Conservation (phyloP, 2,329 filamentous ascomycete species). For the Penicillium griseofulvum region DNA sequence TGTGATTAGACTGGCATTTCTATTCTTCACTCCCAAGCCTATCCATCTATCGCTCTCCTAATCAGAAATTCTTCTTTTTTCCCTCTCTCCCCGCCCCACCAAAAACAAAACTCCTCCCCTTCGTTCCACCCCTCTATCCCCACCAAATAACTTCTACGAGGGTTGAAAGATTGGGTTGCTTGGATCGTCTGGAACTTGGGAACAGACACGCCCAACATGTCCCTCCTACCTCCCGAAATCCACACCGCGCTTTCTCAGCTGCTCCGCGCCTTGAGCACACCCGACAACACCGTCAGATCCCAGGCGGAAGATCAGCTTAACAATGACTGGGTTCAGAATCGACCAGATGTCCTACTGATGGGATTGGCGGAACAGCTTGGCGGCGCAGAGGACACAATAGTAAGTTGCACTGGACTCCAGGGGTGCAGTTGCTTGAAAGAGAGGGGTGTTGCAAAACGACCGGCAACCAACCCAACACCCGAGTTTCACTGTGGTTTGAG, state of each 20-base stretch:
- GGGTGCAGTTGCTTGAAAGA: neutral
- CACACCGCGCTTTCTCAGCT: conserved; percentile 82
- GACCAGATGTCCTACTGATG: conserved; percentile 87
- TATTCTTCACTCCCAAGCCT: conserved; percentile 9
- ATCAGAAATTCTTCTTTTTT: conserved; percentile 29
- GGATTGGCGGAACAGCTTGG: conserved; percentile 90
- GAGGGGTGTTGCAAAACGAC: neutral
- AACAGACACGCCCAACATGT: conserved; percentile 59
- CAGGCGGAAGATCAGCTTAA: conserved; percentile 88
- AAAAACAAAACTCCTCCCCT: conserved; percentile 31
- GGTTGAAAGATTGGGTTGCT: conserved; percentile 21
- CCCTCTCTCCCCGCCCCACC: conserved; percentile 29
- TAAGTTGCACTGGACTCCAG: conserved; percentile 47
- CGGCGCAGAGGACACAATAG: conserved; percentile 68
- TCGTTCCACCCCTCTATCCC: conserved; percentile 17
- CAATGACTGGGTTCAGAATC: conserved; percentile 78
- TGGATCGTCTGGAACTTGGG: conserved; percentile 29
- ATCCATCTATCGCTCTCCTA: conserved; percentile 23
- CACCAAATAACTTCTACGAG: conserved; percentile 14
- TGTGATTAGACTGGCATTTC: neutral
- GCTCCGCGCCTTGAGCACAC: conserved; percentile 80
- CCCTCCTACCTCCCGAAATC: conserved; percentile 78
- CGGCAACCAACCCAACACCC: neutral
- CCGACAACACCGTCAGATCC: conserved; percentile 81
- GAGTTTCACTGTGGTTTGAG: neutral